Evolutionary conservation across 352 stramenopile species (phyloP), one percentile per base, ranked within the genome.

Genomic region (Peronospora farinosa): DNA sequence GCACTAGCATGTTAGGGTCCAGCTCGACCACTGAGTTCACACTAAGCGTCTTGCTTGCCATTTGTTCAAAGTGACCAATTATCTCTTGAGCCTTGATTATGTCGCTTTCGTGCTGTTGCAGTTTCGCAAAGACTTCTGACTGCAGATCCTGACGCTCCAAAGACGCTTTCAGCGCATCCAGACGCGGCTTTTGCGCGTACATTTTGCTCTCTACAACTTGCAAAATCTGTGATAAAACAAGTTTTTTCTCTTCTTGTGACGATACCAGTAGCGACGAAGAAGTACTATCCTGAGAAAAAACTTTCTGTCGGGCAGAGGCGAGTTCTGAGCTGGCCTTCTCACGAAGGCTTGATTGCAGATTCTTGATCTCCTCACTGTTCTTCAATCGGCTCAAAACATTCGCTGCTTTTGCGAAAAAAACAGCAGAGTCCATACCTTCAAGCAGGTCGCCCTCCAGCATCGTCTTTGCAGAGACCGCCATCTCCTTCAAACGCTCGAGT

Each of bases 221-320:
- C n/a, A 88, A 63, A n/a, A 88, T 60, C 35, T 88, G 62, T 0
- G 78, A 85, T 7, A 87, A 43, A 40, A 86, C 67, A 6, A 87
- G 64, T 2, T 62, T 65, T 25, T 82, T 74, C 10, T 70, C 66
- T 19, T 62, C 54, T 19, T 62, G 53, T 2, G 49, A 47, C 27
- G 51, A 40, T n/a, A 47, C 48, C 16, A 49, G 21, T 12, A 37
- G 7, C 6, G 47, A 33, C 9, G 59, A 55, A 8, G 60, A 56
- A 11, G 19, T 54, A 21, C 45, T 51, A 16, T 31, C 44, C 17
- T n/a, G 25, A 25, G 35, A 57, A 11, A 68, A 33, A 9, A 65
- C 27, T 31, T 40, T 47, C 23, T 68, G 40, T 30, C 54, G 47
- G 27, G 30, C 41, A 8, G 75, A 72, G 5, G 52, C 55, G 5